Percentiles rank a stretch among this genome's conserved stretches.
Evolutionary conservation across 2,329 filamentous ascomycete genomes (phyloP).

Genomic region (Cladosporium sphaerospermum): DNA sequence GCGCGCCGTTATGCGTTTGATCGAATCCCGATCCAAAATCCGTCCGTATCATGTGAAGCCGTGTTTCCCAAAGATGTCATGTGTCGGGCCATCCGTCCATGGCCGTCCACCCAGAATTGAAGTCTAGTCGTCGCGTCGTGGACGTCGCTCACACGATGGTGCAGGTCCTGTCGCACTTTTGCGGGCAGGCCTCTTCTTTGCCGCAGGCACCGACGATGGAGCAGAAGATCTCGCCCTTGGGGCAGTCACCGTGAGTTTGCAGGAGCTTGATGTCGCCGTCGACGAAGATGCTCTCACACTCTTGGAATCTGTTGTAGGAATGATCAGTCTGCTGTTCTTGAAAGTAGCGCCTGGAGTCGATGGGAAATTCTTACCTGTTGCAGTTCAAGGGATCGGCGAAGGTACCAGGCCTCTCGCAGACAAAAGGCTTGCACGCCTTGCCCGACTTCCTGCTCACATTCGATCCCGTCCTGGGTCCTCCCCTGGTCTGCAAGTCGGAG

Average conservation of each 20-base stretch:
- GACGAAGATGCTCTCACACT: conserved; percentile 9
- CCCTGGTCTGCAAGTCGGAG: not conserved
- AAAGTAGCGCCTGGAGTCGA: not conserved
- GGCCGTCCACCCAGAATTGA: too few species aligned
- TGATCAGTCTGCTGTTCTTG: not conserved
- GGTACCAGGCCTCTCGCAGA: conserved; percentile 8
- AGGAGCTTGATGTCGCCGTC: conserved; percentile 12
- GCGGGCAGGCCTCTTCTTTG: conserved; percentile 8
- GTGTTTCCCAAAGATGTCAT: too few species aligned
- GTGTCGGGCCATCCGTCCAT: too few species aligned
- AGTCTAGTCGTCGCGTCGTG: too few species aligned
- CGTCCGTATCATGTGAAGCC: too few species aligned
- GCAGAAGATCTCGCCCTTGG: conserved; percentile 10
- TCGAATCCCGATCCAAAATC: too few species aligned
- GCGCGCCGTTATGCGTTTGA: too few species aligned
- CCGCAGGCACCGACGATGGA: conserved; percentile 9
- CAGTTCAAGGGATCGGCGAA: conserved; percentile 8
- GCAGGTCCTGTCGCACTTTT: conserved; percentile 9
- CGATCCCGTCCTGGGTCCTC: not conserved
- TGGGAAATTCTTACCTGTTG: not conserved
- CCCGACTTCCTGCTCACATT: conserved; percentile 1
- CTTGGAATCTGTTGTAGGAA: not conserved
- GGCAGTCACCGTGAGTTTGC: conserved; percentile 7
- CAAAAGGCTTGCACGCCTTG: conserved; percentile 8
- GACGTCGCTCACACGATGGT: not conserved